Evolutionary conservation across 805 yeast species (phyloP), one percentile per base, ranked within the genome.

Genomic region (Candida xyloterini): DNA sequence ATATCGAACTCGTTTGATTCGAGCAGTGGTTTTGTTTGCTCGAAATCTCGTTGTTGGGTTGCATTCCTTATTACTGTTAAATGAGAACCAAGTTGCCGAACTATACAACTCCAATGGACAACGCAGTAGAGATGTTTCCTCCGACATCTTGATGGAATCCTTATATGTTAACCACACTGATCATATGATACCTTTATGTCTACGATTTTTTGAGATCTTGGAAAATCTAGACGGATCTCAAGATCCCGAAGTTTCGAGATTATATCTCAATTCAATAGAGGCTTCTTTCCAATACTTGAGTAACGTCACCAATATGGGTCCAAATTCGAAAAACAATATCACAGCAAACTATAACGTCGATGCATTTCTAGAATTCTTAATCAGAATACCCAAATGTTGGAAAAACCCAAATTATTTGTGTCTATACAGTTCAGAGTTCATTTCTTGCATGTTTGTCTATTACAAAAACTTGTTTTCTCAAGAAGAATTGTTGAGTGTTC

Each of bases 31-130:
- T 4, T 27, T 58, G 15, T 26, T 56, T 11, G 41, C 53, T 2
- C 36, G 59, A 16, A 58, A 58, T 27, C 33, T 56, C 36, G 39
- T 53, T 10, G 51, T 50, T 21, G 53, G 59, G 1, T 43, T 49
- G 15, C 26, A 39, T 11, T 30, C 47, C 6, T 26, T 52, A 15
- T 21, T 43, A 5, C 15, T 22, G 18, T 29, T 42, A 26, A 35
- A 23, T 11, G 49, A 44, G n/a, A 7, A 21, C 2, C 46, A 45
- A 8, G 27, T 42, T 14, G 18, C 30, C 2, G 44, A 47, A n/a
- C 42, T 43, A 25, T 47, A 42, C 28, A 29, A 14, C 3, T 18
- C 36, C 10, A 43, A 44, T 27, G 48, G 40, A 11, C 27, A 44
- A 21, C 32, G 48, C 13, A 18, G 24, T 27, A 40, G 30, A 27